Base-by-base conservation (phyloP, 2,329 filamentous ascomycete species). In the Fusarium protoensiforme region DNA sequence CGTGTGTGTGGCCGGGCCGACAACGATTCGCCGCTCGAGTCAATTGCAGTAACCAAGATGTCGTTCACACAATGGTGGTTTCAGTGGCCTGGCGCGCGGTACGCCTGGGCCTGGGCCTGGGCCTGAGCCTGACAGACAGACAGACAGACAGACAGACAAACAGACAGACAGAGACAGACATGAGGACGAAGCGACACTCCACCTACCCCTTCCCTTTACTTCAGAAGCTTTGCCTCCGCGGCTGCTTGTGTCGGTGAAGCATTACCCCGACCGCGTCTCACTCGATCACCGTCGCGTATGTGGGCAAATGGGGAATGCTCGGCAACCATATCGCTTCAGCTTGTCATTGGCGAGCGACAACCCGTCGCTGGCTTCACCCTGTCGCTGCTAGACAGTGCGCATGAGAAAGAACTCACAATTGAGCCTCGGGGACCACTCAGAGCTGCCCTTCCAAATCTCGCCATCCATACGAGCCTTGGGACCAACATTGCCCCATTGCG, bases 1-100 rank as follows among this genome's bases (percentile, higher is more conserved):
- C 22, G 27, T 27, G 38, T 61, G 35, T 11, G 59, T 59, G 51
- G 33, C 60, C 69, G 62, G 70, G 10, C 71, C 71, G 71, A 74
- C 61, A 64, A 9, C 11, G 71, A 20, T 43, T 67, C 24, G 56
- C 38, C 58, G 39, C 57, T 22, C 56, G 16, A 64, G 61, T 60
- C 51, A 65, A 61, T 62, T 58, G 60, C 14, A 46, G 27, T 29
- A 57, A 62, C 46, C 69, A 58, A 61, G 57, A 51, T 33, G 58
- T 58, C 36, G 51, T 59, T 72, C 70, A 69, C 65, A 67, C 73
- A 59, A 61, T 69, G 48, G 64, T 46, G 61, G 75, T 77, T 71
- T 73, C 71, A 73, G 68, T 60, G 43, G 38, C 68, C 62, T 62
- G 53, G 31, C 43, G 7, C 22, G 22, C 24, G 46, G 31, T 24